Evolutionary conservation across 345 rosid species (phyloP), one percentile per base, ranked within the genome.

Genomic region (Salix udensis): DNA sequence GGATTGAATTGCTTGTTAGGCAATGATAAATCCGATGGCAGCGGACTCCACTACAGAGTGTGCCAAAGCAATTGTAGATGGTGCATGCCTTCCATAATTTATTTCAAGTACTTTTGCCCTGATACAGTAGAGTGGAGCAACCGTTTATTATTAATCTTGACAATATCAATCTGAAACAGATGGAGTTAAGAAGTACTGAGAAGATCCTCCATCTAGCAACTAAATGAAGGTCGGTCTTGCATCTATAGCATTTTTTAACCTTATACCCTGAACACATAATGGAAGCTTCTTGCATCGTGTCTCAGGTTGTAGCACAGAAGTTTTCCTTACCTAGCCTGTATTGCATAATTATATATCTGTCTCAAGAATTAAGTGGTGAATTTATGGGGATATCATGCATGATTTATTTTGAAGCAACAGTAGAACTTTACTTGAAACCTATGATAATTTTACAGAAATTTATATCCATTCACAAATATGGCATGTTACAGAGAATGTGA

Each of bases 21-120:
- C 71, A 14, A 34, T 67, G 40, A 2, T 70, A 16, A 70, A 40
- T 60, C 16, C 62, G n/a, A n/a, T 64, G 40, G 72, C 76, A 48
- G 7, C 66, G 4, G 76, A 72, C 46, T 66, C 76, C 6, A 28
- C 58, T 12, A 7, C 10, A 4, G 39, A 18, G 30, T 67, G 48
- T 66, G 61, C 72, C 39, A 65, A 66, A 21, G 31, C 72, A 72
- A 72, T 72, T 31, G 68, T 55, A n/a, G 19, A 72, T 4, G 71
- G 53, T 42, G 76, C 80, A 34, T 71, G 80, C 71, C 71, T 64
- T 39, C 68, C 19, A 2, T 55, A 30, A 75, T 75, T 50, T 75
- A 28, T 23, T 70, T 42, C 14, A 70, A 69, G 60, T 36, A n/a
- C 13, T 61, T 79, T 36, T 48, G 11, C 19, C 79, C 73, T 30